Percentiles rank a stretch among this genome's conserved stretches.
Evolutionary conservation across 495 filamentous ascomycete species (phyloP).

Genomic region (Tuber borchii): DNA sequence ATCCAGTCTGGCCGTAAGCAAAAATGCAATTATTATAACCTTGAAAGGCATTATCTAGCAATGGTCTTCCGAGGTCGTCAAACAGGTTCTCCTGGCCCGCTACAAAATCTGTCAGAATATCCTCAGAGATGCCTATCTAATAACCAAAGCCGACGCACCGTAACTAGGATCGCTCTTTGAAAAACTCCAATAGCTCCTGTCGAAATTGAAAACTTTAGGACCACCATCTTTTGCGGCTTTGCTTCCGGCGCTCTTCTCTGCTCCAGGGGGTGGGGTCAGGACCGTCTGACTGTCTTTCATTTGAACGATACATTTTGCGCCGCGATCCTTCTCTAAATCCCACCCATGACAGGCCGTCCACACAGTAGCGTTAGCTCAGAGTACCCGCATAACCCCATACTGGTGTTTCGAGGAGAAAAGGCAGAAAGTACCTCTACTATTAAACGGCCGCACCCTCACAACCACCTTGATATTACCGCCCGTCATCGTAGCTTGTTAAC

Average conservation of each 20-base stretch:
- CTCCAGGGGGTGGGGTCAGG: slow-evolving; percentile 63
- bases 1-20: slow-evolving; percentile 97
- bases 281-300: slow-evolving; percentile 92
- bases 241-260: slow-evolving; percentile 48
- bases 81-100: slow-evolving; percentile 83
- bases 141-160: slow-evolving; percentile 43
- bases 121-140: slow-evolving; percentile 6
- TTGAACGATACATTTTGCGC: slow-evolving; percentile 94
- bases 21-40: slow-evolving; percentile 99
- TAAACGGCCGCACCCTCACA: slow-evolving; percentile 88
- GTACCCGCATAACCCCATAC: slow-evolving; percentile 22
- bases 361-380: slow-evolving; percentile 11
- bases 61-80: slow-evolving; percentile 75
- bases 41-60: slow-evolving; percentile 96
- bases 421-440: slow-evolving; percentile 66
- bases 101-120: slow-evolving; percentile 20
- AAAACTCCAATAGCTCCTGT: slow-evolving; percentile 97
- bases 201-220: slow-evolving; percentile 87
- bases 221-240: slow-evolving; percentile 64
- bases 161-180: slow-evolving; percentile 71
- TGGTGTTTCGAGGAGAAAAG: slow-evolving; percentile 30
- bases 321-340: slow-evolving; percentile 66
- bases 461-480: slow-evolving; percentile 99
- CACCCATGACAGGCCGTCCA: slow-evolving; percentile 9
- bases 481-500: slow-evolving; percentile 42